Conservation (phyloP, 257 asterid species). For the Oldenlandia corymbosa region DNA sequence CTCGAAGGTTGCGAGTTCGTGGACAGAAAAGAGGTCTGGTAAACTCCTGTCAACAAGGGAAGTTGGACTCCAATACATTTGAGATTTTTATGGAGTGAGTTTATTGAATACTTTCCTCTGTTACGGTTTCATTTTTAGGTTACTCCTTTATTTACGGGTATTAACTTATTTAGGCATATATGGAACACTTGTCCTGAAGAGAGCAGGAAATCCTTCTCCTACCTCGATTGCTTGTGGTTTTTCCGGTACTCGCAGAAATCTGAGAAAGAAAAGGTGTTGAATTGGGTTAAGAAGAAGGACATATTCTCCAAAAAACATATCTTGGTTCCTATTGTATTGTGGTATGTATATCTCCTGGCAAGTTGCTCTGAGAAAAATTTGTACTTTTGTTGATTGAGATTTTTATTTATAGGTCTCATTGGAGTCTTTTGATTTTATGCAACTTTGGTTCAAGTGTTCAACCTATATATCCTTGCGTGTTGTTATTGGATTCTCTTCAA, state of each 20-base stretch:
- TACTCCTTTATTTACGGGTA: background rate
- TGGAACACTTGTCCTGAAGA: conserved; percentile 46
- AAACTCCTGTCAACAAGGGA: no score
- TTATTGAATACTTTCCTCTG: background rate
- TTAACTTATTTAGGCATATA: conserved; percentile 34
- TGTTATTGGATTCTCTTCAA: conserved; percentile 57
- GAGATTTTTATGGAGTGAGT: conserved; percentile 40
- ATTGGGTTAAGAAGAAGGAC: conserved; percentile 45
- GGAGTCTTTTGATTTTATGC: conserved; percentile 72
- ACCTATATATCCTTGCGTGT: conserved; percentile 47
- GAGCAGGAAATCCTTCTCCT: conserved; percentile 33
- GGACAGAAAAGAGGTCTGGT: no score
- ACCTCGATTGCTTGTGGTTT: conserved; percentile 56
- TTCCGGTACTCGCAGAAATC: conserved; percentile 21
- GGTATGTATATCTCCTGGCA: conserved; percentile 35
- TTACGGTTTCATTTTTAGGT: no score
- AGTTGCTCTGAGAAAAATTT: background rate
- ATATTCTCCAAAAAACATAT: conserved; percentile 49
- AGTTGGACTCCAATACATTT: conserved; percentile 38
- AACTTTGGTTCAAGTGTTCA: conserved; percentile 41
- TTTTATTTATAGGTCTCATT: conserved; percentile 48
- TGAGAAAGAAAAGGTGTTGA: conserved; percentile 32
- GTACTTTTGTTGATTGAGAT: conserved; percentile 2
- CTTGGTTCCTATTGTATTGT: conserved; percentile 54
- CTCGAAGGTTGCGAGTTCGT: no score